A percentile compares a stretch with the other conserved stretches of the same genome.
These are phyloP conservation scores for Ceratocystis albifundus DNA, from an alignment of 2,329 filamentous ascomycete species.

Conservation along the genomic window DNA sequence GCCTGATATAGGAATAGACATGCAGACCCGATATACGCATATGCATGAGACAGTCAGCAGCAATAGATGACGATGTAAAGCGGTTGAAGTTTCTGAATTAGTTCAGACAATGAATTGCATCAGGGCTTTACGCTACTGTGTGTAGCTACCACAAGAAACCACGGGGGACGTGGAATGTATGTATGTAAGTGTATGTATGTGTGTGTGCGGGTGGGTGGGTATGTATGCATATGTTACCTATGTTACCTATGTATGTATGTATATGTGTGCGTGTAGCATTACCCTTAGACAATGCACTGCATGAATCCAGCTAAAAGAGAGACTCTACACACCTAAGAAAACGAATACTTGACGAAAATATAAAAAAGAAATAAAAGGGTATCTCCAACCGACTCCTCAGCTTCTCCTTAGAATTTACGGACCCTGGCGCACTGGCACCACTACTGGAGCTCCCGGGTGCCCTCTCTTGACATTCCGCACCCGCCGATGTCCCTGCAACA, in stretches of 20 bases:
- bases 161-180: not conserved
- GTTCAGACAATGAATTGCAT: not conserved
- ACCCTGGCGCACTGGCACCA: not conserved
- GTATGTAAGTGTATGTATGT: not conserved
- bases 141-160: not conserved
- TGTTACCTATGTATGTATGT: not conserved
- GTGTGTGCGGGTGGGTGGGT: not conserved
- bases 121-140: not conserved
- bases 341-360: not conserved
- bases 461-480: conserved; percentile 38
- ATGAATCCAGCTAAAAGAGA: too few relatives aligned
- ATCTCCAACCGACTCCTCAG: not conserved
- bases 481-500: conserved; percentile 43
- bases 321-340: not conserved
- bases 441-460: not conserved
- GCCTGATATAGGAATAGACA: not conserved
- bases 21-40: not conserved
- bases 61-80: not conserved
- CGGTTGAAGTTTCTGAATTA: not conserved
- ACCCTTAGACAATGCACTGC: not conserved
- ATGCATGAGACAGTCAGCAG: not conserved
- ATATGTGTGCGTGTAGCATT: not conserved
- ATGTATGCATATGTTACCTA: too few relatives aligned
- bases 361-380: not conserved
- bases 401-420: not conserved